These are phyloP conservation scores for Xylariaceae sp. DNA, from an alignment of 2,329 filamentous ascomycete species.

Conservation along the genomic window DNA sequence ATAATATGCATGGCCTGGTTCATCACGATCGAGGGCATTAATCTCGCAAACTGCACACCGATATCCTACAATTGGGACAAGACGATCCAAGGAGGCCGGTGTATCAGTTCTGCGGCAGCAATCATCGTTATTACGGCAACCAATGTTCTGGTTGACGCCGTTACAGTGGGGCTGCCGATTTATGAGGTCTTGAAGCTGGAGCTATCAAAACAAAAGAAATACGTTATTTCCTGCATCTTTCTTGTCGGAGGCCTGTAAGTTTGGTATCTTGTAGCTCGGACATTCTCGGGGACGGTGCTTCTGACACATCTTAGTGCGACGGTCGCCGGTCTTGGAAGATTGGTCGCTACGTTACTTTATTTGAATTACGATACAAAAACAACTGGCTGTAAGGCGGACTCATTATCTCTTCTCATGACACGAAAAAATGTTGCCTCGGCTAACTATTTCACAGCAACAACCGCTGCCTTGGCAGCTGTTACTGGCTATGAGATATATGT, in stretches of 20 bases:
- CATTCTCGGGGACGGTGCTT: too few species aligned
- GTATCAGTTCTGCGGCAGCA: constrained; percentile 3
- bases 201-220: constrained; percentile 8
- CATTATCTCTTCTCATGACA: neutral
- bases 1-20: constrained; percentile 21
- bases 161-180: constrained; percentile 11
- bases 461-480: constrained; percentile 9
- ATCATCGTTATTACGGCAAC: constrained; percentile 7
- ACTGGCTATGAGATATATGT: constrained; percentile 15
- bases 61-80: constrained; percentile 12
- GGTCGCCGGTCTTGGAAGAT: constrained; percentile 10
- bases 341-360: constrained; percentile 10
- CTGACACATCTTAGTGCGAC: constrained; percentile 4
- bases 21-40: constrained; percentile 31
- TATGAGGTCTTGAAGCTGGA: constrained; percentile 13
- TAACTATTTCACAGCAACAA: constrained; percentile 8
- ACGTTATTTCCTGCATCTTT: constrained; percentile 6
- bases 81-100: constrained; percentile 5
- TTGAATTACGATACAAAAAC: neutral
- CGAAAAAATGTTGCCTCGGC: neutral
- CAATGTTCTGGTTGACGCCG: constrained; percentile 10
- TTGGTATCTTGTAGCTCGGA: too few species aligned
- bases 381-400: constrained; percentile 15
- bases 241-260: constrained; percentile 18
- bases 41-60: constrained; percentile 27